Base-by-base conservation (phyloP, 768 basidiomycete genomes). In the Cystofilobasidium macerans region DNA sequence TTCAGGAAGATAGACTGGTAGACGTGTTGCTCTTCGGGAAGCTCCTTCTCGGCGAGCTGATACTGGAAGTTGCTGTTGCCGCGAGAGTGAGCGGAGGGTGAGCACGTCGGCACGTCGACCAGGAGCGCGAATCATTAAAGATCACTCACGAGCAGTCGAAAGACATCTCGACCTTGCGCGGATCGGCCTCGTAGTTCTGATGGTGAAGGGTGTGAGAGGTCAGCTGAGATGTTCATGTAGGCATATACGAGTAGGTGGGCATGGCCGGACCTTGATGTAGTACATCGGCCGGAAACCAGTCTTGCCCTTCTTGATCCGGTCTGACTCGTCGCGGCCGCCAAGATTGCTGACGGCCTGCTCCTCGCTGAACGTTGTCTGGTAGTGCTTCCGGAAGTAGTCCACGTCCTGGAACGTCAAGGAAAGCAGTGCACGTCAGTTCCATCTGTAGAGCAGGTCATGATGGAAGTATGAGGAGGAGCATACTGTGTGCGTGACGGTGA, bases 401-500 rank as follows among this genome's bases (percentile, higher is more conserved):
- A 71, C 60, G 64, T 77, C 74, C 72, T 76, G 57, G 9, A n/a
- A 33, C 30, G 40, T 20, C 7, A 61, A 43, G 16, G 59, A 3
- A 9, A 9, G 51, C 3, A 4, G 51, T 9, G n/a, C 26, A 53
- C 7, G 24, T 53, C 11, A 16, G 35, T 14, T 38, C 22, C 57
- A 32, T 40, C 4, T 6, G 14, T 11, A 30, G 11, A 11, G 26
- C 1, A 47, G 43, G n/a, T n/a, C n/a, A n/a, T n/a, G n/a, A n/a
- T n/a, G n/a, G n/a, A n/a, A n/a, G n/a, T n/a, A 2, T 11, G 42
- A 61, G 40, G n/a, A 61, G 59, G 22, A 22, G 42, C 26, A 5
- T 45, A 62, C 61, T 1, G 42, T 75, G 69, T 83, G 82, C 2
- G 81, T 82, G 36, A 82, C 80, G 22, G 78, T 79, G 26, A 79